Evolutionary conservation across 1,284 basidiomycete species (phyloP).

Genomic region (Taiwanofungus camphoratus): DNA sequence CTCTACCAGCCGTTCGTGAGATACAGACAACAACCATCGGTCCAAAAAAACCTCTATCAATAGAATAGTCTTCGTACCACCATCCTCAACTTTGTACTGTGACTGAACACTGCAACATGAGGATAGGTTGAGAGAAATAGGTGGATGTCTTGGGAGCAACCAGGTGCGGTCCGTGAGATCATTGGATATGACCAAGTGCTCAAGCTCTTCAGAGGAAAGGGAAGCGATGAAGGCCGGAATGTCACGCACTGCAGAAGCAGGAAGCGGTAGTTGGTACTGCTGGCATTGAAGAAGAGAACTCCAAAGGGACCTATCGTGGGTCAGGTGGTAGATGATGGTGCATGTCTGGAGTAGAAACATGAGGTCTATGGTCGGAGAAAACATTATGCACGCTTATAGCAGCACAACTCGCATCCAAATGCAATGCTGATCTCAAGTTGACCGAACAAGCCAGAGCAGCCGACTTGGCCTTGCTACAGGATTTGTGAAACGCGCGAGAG

Average conservation of each 20-base stretch:
- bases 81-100: constrained; percentile 6
- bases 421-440: no score
- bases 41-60: constrained; percentile 20
- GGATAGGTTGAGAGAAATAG: neutral
- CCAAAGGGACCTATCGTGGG: constrained; percentile 20
- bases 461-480: no score
- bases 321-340: constrained; percentile 7
- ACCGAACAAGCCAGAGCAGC: no score
- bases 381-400: neutral
- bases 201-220: constrained; percentile 9
- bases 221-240: constrained; percentile 1
- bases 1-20: constrained; percentile 22
- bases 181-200: constrained; percentile 13
- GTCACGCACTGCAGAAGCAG: constrained; percentile 8
- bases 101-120: neutral
- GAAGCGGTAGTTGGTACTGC: constrained; percentile 12
- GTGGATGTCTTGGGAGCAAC: constrained; percentile 12
- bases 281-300: constrained; percentile 13
- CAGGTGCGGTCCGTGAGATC: constrained; percentile 14
- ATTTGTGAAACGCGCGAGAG: no score
- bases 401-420: no score
- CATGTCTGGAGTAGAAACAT: constrained; percentile 23
- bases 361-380: neutral
- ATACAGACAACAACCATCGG: constrained; percentile 24
- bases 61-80: constrained; percentile 17